These are phyloP conservation scores for Geranium rotundifolium DNA, from an alignment of 345 rosid genomes.

Conservation along the genomic window DNA sequence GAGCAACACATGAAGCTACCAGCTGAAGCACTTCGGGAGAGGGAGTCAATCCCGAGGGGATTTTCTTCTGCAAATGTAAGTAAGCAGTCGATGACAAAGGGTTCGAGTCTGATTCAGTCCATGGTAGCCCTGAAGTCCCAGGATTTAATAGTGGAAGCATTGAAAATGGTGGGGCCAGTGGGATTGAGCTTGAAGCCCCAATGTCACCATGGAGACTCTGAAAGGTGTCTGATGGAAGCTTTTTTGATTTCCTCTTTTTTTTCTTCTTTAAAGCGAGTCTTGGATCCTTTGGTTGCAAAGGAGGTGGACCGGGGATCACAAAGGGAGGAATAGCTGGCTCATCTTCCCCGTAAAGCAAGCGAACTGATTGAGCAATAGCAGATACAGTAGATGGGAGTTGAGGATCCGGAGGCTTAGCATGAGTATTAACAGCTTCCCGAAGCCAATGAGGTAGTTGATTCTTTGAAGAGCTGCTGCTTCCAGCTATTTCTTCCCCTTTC, in stretches of 20 bases:
- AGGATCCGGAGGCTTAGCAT: conserved; percentile 51
- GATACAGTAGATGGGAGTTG: conserved; percentile 78
- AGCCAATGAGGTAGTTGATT: conserved; percentile 98
- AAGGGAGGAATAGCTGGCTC: conserved; percentile 83
- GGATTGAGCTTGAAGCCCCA: too few species aligned
- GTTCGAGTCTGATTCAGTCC: conserved; percentile 2
- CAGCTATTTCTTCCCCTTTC: conserved; percentile 61
- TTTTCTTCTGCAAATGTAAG: too few species aligned
- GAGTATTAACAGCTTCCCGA: conserved; percentile 73
- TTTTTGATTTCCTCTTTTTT: conserved; percentile 27
- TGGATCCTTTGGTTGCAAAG: conserved; percentile 83
- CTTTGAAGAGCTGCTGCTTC: conserved; percentile 44
- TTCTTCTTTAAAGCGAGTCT: conserved; percentile 55
- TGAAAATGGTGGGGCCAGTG: too few species aligned
- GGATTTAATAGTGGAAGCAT: too few species aligned
- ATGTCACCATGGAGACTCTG: too few species aligned
- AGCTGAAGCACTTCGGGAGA: conserved; percentile 57
- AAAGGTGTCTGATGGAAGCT: conserved; percentile 9
- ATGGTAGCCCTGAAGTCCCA: too few species aligned
- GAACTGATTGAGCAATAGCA: conserved; percentile 90
- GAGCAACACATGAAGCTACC: conserved; percentile 51
- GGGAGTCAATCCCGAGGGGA: conserved; percentile 30
- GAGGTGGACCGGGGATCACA: conserved; percentile 83
- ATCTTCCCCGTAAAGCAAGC: conserved; percentile 73
- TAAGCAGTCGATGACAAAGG: conserved; percentile 9